Conservation (phyloP, 2,329 filamentous ascomycete genomes). For the Pseudocercospora macadamiae region DNA sequence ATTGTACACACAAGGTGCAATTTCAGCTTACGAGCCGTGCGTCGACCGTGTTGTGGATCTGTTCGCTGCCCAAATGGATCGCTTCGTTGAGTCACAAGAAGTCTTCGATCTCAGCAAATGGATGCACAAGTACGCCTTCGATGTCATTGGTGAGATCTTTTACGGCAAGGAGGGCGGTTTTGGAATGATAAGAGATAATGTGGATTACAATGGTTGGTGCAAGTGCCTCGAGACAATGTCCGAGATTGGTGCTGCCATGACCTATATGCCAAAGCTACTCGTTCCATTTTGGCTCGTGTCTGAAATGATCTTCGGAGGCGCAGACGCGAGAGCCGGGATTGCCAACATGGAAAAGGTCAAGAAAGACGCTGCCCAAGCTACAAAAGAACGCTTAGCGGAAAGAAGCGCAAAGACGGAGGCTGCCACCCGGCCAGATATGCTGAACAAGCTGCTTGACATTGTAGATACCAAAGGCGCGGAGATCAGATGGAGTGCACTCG, state of each 20-base stretch:
- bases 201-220: slow-evolving; percentile 21
- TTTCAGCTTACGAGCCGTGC: slow-evolving; percentile 14
- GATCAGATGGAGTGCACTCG: slow-evolving; percentile 9
- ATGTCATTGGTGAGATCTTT: slow-evolving; percentile 19
- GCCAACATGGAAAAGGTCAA: slow-evolving; percentile 13
- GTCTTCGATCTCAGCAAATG: slow-evolving; percentile 13
- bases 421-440: neutral
- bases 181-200: slow-evolving; percentile 13
- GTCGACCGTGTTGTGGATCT: slow-evolving; percentile 14
- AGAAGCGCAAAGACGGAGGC: neutral
- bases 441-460: slow-evolving; percentile 7
- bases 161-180: slow-evolving; percentile 18
- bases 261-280: slow-evolving; percentile 8
- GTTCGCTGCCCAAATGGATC: slow-evolving; percentile 13
- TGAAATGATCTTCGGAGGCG: slow-evolving; percentile 11
- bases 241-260: slow-evolving; percentile 12
- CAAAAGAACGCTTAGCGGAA: slow-evolving; percentile 10
- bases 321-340: slow-evolving; percentile 1
- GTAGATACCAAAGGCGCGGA: slow-evolving; percentile 2
- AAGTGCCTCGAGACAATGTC: slow-evolving; percentile 14
- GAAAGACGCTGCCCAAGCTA: slow-evolving; percentile 8
- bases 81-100: neutral
- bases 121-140: slow-evolving; percentile 20
- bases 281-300: slow-evolving; percentile 9
- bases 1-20: slow-evolving; percentile 13